Conservation (phyloP, 2,329 filamentous ascomycete species). For the Mycosphaerella arachidis region DNA sequence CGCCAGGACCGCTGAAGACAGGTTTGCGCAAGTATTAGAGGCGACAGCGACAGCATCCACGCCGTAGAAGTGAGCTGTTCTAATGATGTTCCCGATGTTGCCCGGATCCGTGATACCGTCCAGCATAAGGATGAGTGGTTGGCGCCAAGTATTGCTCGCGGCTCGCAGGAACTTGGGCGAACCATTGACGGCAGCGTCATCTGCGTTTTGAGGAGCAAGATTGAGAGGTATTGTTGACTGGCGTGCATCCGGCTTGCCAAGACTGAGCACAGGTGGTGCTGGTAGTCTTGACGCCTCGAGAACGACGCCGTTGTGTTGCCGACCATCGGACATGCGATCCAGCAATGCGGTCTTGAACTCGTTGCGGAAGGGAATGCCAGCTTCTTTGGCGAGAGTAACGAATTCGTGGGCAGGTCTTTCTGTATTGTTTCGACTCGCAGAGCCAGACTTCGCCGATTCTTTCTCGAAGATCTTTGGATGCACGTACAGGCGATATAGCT, state of each 20-base stretch:
- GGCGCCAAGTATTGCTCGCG: slow-evolving; percentile 43
- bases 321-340: slow-evolving; percentile 74
- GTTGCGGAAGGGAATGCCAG: slow-evolving; percentile 56
- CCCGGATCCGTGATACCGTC: slow-evolving; percentile 75
- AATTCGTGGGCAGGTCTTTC: slow-evolving; percentile 16
- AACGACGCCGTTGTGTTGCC: slow-evolving; percentile 86
- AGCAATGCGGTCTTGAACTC: slow-evolving; percentile 47
- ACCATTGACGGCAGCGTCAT: slow-evolving; percentile 73
- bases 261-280: slow-evolving; percentile 39
- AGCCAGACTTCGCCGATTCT: slow-evolving; percentile 4
- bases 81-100: slow-evolving; percentile 84
- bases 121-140: slow-evolving; percentile 68
- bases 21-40: slow-evolving; percentile 63
- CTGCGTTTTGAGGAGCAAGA: slow-evolving; percentile 60
- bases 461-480: slow-evolving; percentile 26
- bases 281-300: slow-evolving; percentile 83
- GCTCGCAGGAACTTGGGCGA: slow-evolving; percentile 49
- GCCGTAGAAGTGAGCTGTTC: slow-evolving; percentile 86
- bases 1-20: slow-evolving; percentile 72
- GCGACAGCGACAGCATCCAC: slow-evolving; percentile 78
- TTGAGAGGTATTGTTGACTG: slow-evolving; percentile 54
- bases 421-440: not conserved
- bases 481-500: slow-evolving; percentile 81
- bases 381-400: slow-evolving; percentile 23
- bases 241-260: slow-evolving; percentile 30